Evolutionary conservation across 495 filamentous ascomycete genomes (phyloP), one percentile per base, ranked within the genome.

Genomic region (Tuber aestivum): DNA sequence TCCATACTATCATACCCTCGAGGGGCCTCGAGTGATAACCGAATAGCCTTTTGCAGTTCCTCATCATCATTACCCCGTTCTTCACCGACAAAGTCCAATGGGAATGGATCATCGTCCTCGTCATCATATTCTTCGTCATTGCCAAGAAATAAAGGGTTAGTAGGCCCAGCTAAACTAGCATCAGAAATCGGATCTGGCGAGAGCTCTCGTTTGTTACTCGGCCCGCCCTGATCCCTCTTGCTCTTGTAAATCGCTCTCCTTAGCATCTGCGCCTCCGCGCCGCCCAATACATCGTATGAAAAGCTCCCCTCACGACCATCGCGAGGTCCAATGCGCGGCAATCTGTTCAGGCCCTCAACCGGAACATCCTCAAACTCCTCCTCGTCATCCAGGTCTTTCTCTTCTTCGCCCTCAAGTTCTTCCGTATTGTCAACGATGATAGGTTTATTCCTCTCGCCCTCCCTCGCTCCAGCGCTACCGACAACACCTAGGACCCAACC

Each of bases 401-500:
- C 86, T 27, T 92, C 92, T 5, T 89, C 87, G 0, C 87, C 86
- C 37, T 89, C 87, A 2, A 88, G 86, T 70, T 85, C 84, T 32
- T 90, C 91, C 70, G 93, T 82, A 48, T 87, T 88, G 80, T 98
- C 95, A 23, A 98, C 88, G 84, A 97, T 92, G 75, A 99, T 98
- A 2, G 95, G 95, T 81, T 91, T 94, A 72, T 90, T 89, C 70
- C 89, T 87, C 61, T 91, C 86, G 0, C 93, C 93, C 72, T 89
- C 87, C 48, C 92, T 88, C 81, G 92, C 96, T 68, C 93, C 89
- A 70, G 85, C 92, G 41, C 90, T 92, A 7, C 82, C 82, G 35
- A 99, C 94, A 48, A 99, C 95, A 68, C 95, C 95, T 20, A 99
- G 86, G 1, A 94, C 94, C 94, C 94, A 99, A n/a, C 95, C 95